Base-by-base conservation (phyloP, 2,329 filamentous ascomycete species). In the Trichocomaceae sp. region DNA sequence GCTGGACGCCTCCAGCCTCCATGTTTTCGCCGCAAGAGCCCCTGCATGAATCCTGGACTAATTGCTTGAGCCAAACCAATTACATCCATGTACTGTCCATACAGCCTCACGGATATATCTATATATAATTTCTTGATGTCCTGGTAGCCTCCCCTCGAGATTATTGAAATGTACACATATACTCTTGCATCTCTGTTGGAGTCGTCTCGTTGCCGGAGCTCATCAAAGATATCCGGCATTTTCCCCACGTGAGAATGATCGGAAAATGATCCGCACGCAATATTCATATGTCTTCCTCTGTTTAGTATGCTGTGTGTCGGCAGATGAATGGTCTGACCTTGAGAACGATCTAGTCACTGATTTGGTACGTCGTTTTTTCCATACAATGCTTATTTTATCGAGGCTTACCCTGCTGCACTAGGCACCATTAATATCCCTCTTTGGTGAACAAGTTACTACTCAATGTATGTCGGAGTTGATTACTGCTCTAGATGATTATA, bases 391-490 rank as follows among this genome's bases (percentile, higher is more conserved):
- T 33, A 20, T 35, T 42, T 22, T 52, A 26, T 29, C 45, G 33
- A 57, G 31, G 22, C 33, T 55, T 9, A 48, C 35, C 44, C 5
- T 22, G 2, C 13, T 17, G 13, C 31, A 39, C 5, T 46, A 71
- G 66, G 68, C 69, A 13, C 69, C 69, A 1, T 55, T 73, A 3
- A 67, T 73, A 10, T 59, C 67, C 8, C 64, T 76, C 0, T 79
- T 79, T 37, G 77, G 76, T 1, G 76, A 79, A 41, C 65, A 70
- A 19, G 69, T 77, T 3, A 74, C 75, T 0, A 78, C 73, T 61
- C 76, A 79, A 59, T 79, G 76, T 52, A 67, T 79, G 22, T 77
- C 73, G 47, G 69, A 77, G 33, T 71, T 72, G 0, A 66, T 73
- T 2, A 69, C 64, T 2, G 63, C 68, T 46, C 60, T 72, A 0